Evolutionary conservation across 2,329 filamentous ascomycete genomes (phyloP).

Genomic region (Fusarium paranaense): DNA sequence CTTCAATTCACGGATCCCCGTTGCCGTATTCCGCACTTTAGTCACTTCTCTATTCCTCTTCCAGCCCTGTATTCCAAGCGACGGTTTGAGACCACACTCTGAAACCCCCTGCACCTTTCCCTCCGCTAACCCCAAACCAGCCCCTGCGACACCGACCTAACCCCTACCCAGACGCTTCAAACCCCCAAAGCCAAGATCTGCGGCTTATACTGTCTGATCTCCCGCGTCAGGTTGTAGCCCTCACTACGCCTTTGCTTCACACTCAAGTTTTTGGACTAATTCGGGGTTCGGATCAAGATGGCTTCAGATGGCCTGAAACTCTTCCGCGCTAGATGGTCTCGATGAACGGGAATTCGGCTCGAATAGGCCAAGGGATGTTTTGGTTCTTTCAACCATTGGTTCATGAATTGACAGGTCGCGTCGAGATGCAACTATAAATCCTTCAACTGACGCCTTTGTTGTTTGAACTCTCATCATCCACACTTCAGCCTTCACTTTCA

Average conservation of each 20-base stretch:
- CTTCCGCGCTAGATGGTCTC: background rate
- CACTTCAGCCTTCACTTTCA: background rate
- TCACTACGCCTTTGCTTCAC: background rate
- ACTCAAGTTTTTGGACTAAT: background rate
- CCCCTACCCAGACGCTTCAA: slow-evolving; percentile 9
- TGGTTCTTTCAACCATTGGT: background rate
- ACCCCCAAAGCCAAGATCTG: slow-evolving; percentile 10
- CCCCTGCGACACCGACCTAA: background rate
- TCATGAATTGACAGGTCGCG: background rate
- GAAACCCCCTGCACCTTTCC: background rate
- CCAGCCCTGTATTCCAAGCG: background rate
- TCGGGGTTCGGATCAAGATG: background rate
- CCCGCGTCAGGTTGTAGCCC: slow-evolving; percentile 5
- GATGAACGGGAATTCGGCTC: background rate
- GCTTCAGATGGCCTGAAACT: background rate
- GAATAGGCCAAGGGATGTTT: background rate
- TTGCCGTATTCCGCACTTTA: background rate
- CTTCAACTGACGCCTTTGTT: background rate
- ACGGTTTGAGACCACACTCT: background rate
- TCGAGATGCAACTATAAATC: background rate
- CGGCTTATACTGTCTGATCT: slow-evolving; percentile 24
- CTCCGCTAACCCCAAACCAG: background rate
- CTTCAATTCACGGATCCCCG: background rate
- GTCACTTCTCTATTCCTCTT: background rate
- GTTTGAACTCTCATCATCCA: background rate